Evolutionary conservation across 805 yeast species (phyloP), one percentile per base, ranked within the genome.

Genomic region (Barnettozyma populi): DNA sequence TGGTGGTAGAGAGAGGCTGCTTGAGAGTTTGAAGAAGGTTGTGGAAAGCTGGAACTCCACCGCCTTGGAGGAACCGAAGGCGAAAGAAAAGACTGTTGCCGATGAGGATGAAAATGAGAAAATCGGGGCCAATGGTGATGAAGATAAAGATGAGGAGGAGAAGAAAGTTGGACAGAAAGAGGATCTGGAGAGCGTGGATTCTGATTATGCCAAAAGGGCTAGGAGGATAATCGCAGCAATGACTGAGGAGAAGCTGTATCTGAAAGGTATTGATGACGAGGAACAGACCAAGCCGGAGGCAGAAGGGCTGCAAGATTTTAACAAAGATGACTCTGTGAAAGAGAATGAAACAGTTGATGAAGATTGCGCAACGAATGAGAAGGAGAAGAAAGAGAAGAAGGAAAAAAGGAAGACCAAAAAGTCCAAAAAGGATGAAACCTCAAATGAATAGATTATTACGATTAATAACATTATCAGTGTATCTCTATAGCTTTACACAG

Each of bases 1-100:
- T 2, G 87, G 86, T 0, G 77, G 89, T 2, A 70, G 80, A 52
- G 76, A 71, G 24, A 67, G 95, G 52, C 61, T 84, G 9, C 65
- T 82, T 10, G 64, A 66, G 1, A 60, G 66, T 36, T 86, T 92
- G 90, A 85, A 85, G 54, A 64, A 62, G 13, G 59, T 51, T 49
- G 61, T 57, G 11, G 42, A 29, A 31, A 19, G 27, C 40, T 37
- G 37, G 37, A 35, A 35, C 11, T 18, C 14, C 18, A 7, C 37
- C 18, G 37, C 23, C 8, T 18, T 20, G 23, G 40, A 23, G 10
- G 42, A 21, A 16, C 16, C 21, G 13, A 41, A 37, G 29, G 44
- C 24, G 9, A 41, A 27, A 2, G 43, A 43, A 7, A 46, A 38
- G 14, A 36, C 9, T 7, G 18, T 41, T 21, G 20, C 16, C 7